A percentile compares a stretch with the other conserved stretches of the same genome.
These are phyloP conservation scores for Pseudozyma sp. DNA, from an alignment of 1,284 basidiomycete genomes.

Conservation along the genomic window DNA sequence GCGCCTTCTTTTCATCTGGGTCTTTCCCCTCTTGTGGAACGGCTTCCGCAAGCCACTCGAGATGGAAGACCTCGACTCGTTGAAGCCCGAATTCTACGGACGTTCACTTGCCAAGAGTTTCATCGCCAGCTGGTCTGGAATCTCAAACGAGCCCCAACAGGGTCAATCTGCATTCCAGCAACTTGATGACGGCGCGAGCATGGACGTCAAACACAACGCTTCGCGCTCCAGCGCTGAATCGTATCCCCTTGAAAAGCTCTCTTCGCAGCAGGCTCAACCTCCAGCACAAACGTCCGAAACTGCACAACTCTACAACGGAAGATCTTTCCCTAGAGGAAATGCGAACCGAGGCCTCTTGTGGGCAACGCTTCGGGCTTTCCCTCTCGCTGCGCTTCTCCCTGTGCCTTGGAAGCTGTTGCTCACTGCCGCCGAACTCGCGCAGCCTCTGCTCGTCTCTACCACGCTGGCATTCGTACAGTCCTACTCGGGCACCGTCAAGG, in stretches of 20 bases:
- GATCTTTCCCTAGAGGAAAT: conserved; percentile 22
- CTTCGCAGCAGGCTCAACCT: not conserved
- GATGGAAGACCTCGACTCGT: conserved; percentile 43
- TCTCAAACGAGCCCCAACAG: not conserved
- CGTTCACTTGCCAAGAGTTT: conserved; percentile 26
- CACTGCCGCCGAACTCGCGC: conserved; percentile 46
- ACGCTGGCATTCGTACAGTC: conserved; percentile 59
- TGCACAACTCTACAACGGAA: conserved; percentile 3
- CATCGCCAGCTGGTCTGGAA: conserved; percentile 33
- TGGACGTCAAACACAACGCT: conserved; percentile 11
- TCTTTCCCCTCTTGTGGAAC: conserved; percentile 42
- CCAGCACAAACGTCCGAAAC: not conserved
- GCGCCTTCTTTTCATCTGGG: conserved; percentile 53
- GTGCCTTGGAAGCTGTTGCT: conserved; percentile 51
- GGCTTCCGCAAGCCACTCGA: conserved; percentile 43
- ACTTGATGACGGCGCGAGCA: not conserved
- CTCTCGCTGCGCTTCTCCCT: conserved; percentile 43
- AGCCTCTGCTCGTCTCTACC: conserved; percentile 55
- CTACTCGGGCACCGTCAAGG: conserved; percentile 16
- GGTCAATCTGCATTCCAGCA: not conserved
- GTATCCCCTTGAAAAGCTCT: conserved; percentile 28
- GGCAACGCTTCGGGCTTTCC: conserved; percentile 47
- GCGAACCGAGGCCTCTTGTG: conserved; percentile 31
- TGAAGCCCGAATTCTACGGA: conserved; percentile 42
- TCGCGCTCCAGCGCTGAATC: conserved; percentile 23